Percentiles rank a stretch among this genome's conserved stretches.
Evolutionary conservation across 192 early-diverging fungal genomes (phyloP).

Genomic region (Coemansia erecta): DNA sequence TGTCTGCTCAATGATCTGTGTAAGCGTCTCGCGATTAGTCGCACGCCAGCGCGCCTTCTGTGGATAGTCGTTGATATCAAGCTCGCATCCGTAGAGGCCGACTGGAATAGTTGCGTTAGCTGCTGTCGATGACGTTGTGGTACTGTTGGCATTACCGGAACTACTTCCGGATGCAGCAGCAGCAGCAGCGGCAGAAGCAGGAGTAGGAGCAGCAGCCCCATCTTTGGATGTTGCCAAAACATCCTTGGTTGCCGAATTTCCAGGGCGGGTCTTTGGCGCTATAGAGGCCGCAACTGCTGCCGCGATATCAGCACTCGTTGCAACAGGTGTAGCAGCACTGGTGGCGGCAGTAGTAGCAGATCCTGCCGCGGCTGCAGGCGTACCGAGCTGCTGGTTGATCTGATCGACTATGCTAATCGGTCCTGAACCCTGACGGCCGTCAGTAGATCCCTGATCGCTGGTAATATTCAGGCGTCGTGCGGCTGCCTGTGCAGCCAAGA

Average conservation of each 20-base stretch:
- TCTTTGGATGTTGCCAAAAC: background rate
- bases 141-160: too few relatives aligned
- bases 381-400: slow-evolving; percentile 50
- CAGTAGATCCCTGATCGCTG: background rate
- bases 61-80: slow-evolving; percentile 98
- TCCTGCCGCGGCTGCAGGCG: background rate
- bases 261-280: slow-evolving; percentile 6
- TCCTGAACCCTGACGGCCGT: background rate
- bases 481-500: slow-evolving; percentile 44
- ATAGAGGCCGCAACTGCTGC: slow-evolving; percentile 4
- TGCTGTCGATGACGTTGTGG: background rate
- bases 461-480: slow-evolving; percentile 40
- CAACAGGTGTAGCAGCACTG: too few relatives aligned
- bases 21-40: slow-evolving; percentile 93
- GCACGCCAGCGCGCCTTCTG: slow-evolving; percentile 94
- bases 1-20: slow-evolving; percentile 86
- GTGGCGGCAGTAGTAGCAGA: too few relatives aligned
- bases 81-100: slow-evolving; percentile 59
- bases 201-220: background rate
- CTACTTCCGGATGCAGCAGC: too few relatives aligned
- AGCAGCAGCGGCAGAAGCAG: too few relatives aligned
- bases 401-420: slow-evolving; percentile 39
- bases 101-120: slow-evolving; percentile 14
- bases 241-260: slow-evolving; percentile 2
- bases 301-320: background rate